Base-by-base conservation (phyloP, 2,329 filamentous ascomycete genomes). In the Metarhizium guizhouense region DNA sequence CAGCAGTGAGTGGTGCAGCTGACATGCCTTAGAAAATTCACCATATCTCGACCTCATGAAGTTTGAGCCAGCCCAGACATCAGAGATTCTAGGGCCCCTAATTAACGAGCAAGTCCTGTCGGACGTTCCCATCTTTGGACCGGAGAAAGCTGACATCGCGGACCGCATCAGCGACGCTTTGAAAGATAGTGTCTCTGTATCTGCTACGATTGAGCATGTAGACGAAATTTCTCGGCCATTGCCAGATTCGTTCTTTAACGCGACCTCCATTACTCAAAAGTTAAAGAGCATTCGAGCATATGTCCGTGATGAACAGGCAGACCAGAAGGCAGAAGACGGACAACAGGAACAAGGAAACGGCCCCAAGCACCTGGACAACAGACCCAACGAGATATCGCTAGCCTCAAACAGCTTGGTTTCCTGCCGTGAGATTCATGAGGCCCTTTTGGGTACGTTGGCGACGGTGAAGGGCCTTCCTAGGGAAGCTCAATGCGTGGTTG, bases 401-500 rank as follows among this genome's bases (percentile, higher is more conserved):
- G 72, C 71, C 4, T 70, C 71, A 3, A 70, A 70, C 43, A 72
- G 67, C 29, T 60, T 71, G 2, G 68, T 68, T 3, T 80, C 81
- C 14, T 83, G 80, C 55, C 74, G 77, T 18, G 78, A 85, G 59
- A 72, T 80, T 34, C 82, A 85, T 60, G 83, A 86, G 60, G 72
- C 74, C 48, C 67, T 84, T 20, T 69, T 84, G 1, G 67, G 67
- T 8, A 72, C 73, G 1, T 73, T 77, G 13, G 65, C 73, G 30
- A 71, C 76, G 47, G 73, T 72, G 2, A 72, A 70, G 43, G 75
- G 74, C 1, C 72, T 82, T 5, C 76, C 80, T 0, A 72, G 72
- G 45, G 73, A 79, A 57, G 79, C 78, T 1, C 79, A 82, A 53
- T 72, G 70, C 14, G 67, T 81, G 7, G 64, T 83, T 13, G 79